phyloP scores from a whole-genome alignment of 2,329 filamentous ascomycete species.

The Colletotrichum melonis region DNA sequence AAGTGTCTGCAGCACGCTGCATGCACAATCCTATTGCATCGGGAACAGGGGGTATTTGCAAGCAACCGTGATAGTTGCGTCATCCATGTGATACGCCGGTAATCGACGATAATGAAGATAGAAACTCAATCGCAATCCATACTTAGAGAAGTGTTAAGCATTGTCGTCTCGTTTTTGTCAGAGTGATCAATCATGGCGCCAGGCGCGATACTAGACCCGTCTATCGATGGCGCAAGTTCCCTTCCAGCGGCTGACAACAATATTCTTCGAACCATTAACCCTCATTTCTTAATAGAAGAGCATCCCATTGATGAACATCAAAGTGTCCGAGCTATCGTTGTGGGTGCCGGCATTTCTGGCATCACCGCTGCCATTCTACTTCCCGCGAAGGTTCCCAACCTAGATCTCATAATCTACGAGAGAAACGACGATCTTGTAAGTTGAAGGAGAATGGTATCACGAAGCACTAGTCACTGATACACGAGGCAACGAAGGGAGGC shows the following conservation, averaged over 20 bases:
- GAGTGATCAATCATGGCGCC: neutral
- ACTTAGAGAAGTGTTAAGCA: neutral
- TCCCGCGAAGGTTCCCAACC: constrained; percentile 74
- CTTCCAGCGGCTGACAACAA: neutral
- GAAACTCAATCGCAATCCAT: neutral
- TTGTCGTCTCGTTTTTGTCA: neutral
- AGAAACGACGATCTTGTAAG: constrained; percentile 75
- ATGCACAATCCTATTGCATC: neutral
- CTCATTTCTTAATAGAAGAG: neutral
- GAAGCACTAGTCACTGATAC: neutral
- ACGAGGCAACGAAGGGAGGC: constrained; percentile 50
- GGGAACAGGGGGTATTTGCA: neutral
- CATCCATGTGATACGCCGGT: neutral
- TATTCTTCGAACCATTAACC: neutral
- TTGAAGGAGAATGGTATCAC: constrained; percentile 16
- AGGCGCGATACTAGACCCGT: neutral
- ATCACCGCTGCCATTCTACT: constrained; percentile 73
- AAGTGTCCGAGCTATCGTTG: constrained; percentile 65
- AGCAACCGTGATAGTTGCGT: neutral
- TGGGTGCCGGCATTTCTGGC: constrained; percentile 73
- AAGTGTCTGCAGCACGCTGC: neutral
- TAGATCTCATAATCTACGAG: constrained; percentile 72
- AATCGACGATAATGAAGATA: neutral
- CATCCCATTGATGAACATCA: constrained; percentile 54
- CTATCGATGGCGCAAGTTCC: neutral